Percentiles rank a stretch among this genome's conserved stretches.
Evolutionary conservation across 2,329 filamentous ascomycete species (phyloP).

Genomic region (Zymoseptoria crescenta): DNA sequence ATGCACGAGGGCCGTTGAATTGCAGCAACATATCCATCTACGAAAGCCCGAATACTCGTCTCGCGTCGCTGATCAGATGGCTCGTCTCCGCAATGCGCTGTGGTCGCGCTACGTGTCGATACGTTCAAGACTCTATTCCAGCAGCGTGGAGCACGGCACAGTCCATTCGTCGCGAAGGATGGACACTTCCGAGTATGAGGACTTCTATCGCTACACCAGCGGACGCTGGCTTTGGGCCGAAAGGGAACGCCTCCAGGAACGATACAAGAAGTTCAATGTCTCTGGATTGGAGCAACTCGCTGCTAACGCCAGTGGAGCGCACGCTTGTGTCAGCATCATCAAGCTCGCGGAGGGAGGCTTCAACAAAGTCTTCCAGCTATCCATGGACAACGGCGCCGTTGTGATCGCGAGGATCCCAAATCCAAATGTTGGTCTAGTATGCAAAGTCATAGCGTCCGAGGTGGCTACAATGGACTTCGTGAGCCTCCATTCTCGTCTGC

Average conservation of each 20-base stretch:
- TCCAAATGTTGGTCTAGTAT: slow-evolving; percentile 23
- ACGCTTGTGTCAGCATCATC: slow-evolving; percentile 3
- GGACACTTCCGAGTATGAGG: background rate
- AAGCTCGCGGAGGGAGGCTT: slow-evolving; percentile 26
- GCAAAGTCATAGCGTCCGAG: slow-evolving; percentile 5
- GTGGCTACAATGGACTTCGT: slow-evolving; percentile 11
- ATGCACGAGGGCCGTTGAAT: too few species aligned
- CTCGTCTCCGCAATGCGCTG: background rate
- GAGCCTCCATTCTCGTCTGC: background rate
- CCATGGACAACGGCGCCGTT: slow-evolving; percentile 19
- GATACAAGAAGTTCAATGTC: slow-evolving; percentile 9
- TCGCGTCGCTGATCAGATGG: background rate
- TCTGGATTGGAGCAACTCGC: slow-evolving; percentile 4
- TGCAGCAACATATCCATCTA: too few species aligned
- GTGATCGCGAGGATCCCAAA: slow-evolving; percentile 15
- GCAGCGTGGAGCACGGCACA: background rate
- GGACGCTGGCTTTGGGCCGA: slow-evolving; percentile 9
- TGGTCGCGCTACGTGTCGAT: background rate
- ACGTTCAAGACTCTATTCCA: background rate
- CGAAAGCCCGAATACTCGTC: background rate
- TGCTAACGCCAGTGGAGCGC: slow-evolving; percentile 2
- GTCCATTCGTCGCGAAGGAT: background rate
- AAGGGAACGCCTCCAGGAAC: slow-evolving; percentile 2
- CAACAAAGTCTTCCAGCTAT: slow-evolving; percentile 25
- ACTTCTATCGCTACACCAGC: slow-evolving; percentile 7